Percentiles rank a stretch among this genome's conserved stretches.
Evolutionary conservation across 2,329 filamentous ascomycete species (phyloP).

Genomic region (Clarireedia hainanense): DNA sequence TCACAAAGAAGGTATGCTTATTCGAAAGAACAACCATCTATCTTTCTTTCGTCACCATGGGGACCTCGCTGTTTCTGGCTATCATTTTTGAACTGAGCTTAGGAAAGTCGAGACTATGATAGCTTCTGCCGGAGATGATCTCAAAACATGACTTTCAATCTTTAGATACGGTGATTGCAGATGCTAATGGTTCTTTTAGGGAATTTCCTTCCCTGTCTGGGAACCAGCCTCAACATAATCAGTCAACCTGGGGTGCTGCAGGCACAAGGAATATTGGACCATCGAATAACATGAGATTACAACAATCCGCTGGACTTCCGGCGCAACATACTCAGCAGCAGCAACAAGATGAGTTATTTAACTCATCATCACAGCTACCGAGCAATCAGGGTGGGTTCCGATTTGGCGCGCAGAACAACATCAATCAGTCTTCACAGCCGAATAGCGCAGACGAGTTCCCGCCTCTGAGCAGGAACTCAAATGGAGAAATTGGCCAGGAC

Average conservation of each 20-base stretch:
- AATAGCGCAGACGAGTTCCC: slow-evolving; percentile 52
- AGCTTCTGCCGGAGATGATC: too few relatives aligned
- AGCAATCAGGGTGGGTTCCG: slow-evolving; percentile 27
- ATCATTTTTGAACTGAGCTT: not conserved
- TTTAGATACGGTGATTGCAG: not conserved
- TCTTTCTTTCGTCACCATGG: not conserved
- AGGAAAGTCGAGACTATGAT: too few relatives aligned
- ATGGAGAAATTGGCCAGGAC: slow-evolving; percentile 51
- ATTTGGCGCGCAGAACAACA: slow-evolving; percentile 28
- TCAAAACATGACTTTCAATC: not conserved
- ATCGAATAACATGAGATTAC: slow-evolving; percentile 24
- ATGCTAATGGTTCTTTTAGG: slow-evolving; percentile 32
- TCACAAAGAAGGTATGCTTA: slow-evolving; percentile 4
- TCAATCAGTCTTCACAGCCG: slow-evolving; percentile 31
- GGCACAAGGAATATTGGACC: slow-evolving; percentile 25
- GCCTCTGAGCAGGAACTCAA: slow-evolving; percentile 48
- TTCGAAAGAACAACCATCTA: not conserved
- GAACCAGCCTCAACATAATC: slow-evolving; percentile 38
- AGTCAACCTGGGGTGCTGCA: slow-evolving; percentile 28
- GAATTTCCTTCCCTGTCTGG: slow-evolving; percentile 61
- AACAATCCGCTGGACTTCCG: slow-evolving; percentile 24
- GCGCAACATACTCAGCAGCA: slow-evolving; percentile 29
- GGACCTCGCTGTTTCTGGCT: not conserved
- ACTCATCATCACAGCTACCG: slow-evolving; percentile 27
- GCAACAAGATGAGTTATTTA: slow-evolving; percentile 30